Percentiles rank a stretch among this genome's conserved stretches.
Conservation (phyloP, 257 asterid genomes). For the Solanum paucissectum region DNA sequence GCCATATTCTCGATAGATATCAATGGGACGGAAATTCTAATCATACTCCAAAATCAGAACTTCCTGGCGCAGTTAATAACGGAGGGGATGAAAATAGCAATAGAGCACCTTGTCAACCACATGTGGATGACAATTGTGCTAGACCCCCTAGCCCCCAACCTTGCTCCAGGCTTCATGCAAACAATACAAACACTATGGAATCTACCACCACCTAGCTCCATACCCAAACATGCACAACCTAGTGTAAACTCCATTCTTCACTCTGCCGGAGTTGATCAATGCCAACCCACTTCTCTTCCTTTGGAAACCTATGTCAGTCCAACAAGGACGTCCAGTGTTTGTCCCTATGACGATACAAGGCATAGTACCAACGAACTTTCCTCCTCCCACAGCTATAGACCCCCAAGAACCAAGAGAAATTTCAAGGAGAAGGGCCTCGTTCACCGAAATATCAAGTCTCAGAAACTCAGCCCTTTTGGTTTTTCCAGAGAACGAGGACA, state of each 20-base stretch:
- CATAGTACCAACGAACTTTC: background rate
- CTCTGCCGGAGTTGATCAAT: background rate
- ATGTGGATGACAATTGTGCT: background rate
- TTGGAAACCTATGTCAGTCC: background rate
- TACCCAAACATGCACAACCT: background rate
- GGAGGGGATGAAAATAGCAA: background rate
- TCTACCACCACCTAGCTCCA: background rate
- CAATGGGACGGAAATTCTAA: background rate
- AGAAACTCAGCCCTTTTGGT: background rate
- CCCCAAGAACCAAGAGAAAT: background rate
- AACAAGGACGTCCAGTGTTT: background rate
- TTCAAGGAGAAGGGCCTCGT: background rate
- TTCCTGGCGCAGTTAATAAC: background rate
- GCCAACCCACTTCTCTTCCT: background rate
- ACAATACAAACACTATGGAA: background rate
- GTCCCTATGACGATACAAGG: background rate
- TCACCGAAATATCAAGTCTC: background rate
- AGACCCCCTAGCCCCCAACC: background rate
- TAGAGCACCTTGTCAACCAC: background rate
- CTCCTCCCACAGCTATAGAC: background rate
- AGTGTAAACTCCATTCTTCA: background rate
- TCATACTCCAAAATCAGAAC: background rate
- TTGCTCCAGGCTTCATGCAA: background rate
- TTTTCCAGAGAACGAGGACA: background rate
- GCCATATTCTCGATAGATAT: background rate